Evolutionary conservation across 2,329 filamentous ascomycete genomes (phyloP).

Genomic region (Aspergillus clavatus): DNA sequence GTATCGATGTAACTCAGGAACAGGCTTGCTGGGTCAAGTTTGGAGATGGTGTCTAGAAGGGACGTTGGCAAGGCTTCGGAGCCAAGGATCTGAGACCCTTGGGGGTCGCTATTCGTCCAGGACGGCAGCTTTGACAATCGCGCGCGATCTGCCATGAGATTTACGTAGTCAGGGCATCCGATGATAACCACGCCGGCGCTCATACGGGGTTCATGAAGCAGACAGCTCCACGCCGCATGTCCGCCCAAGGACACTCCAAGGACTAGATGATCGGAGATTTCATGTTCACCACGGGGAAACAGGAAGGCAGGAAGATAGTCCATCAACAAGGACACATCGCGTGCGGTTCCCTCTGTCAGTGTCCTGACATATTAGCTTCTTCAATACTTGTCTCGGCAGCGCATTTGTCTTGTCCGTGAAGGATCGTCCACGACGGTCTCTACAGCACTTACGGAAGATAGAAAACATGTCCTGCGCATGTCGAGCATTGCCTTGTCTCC

Average conservation of each 20-base stretch:
- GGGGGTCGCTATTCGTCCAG: constrained; percentile 52
- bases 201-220: constrained; percentile 74
- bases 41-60: constrained; percentile 59
- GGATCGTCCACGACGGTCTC: not conserved
- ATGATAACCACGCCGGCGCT: constrained; percentile 75
- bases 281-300: constrained; percentile 49
- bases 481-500: constrained; percentile 69
- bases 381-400: not conserved
- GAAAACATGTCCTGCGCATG: constrained; percentile 94
- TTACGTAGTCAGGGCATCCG: constrained; percentile 82
- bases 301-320: constrained; percentile 73
- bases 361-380: not conserved
- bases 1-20: constrained; percentile 54
- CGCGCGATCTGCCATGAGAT: constrained; percentile 77
- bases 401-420: not conserved
- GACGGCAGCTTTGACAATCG: constrained; percentile 61
- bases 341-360: constrained; percentile 57
- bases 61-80: constrained; percentile 70
- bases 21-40: constrained; percentile 70
- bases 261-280: constrained; percentile 61
- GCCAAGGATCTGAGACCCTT: constrained; percentile 64
- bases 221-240: constrained; percentile 77
- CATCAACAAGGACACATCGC: constrained; percentile 71
- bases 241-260: constrained; percentile 83
- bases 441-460: constrained; percentile 55